Conservation (phyloP, 768 basidiomycete species). For the Russula dissimulans region DNA sequence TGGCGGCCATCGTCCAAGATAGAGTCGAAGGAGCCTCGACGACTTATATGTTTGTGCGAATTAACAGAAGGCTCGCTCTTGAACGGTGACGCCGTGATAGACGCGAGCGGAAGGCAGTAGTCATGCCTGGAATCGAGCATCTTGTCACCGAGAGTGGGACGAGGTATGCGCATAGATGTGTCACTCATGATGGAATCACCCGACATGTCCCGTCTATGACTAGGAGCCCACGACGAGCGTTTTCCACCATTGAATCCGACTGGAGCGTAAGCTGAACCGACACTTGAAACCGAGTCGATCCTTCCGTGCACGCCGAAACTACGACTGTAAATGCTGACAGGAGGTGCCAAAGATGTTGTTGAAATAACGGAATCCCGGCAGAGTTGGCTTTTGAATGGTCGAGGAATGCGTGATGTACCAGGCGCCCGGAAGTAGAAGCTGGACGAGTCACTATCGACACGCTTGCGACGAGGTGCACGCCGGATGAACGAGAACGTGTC, state of each 20-base stretch:
- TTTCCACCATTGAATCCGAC: slow-evolving; percentile 43
- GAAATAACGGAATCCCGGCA: slow-evolving; percentile 48
- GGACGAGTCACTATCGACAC: slow-evolving; percentile 68
- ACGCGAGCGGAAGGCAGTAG: slow-evolving; percentile 43
- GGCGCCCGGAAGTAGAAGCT: slow-evolving; percentile 65
- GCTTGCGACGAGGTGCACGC: slow-evolving; percentile 32
- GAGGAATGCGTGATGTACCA: slow-evolving; percentile 18
- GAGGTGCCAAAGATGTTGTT: slow-evolving; percentile 51
- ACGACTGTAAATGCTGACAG: slow-evolving; percentile 65
- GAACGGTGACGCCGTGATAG: slow-evolving; percentile 60
- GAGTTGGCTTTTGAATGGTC: slow-evolving; percentile 39
- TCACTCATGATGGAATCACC: slow-evolving; percentile 61
- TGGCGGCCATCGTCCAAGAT: slow-evolving; percentile 46
- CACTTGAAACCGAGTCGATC: slow-evolving; percentile 50
- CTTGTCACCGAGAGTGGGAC: slow-evolving; percentile 78
- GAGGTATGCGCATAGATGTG: slow-evolving; percentile 48
- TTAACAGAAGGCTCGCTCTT: slow-evolving; percentile 30
- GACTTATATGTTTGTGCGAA: slow-evolving; percentile 23
- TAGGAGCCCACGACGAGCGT: slow-evolving; percentile 51
- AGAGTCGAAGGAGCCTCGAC: slow-evolving; percentile 50
- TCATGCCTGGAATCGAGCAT: slow-evolving; percentile 64
- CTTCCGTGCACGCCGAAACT: slow-evolving; percentile 42
- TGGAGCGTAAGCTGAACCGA: slow-evolving; percentile 49
- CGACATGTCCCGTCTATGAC: slow-evolving; percentile 44
- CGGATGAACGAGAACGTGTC: slow-evolving; percentile 64